Base-by-base conservation (phyloP, 768 basidiomycete species). In the Dioszegia hungarica region DNA sequence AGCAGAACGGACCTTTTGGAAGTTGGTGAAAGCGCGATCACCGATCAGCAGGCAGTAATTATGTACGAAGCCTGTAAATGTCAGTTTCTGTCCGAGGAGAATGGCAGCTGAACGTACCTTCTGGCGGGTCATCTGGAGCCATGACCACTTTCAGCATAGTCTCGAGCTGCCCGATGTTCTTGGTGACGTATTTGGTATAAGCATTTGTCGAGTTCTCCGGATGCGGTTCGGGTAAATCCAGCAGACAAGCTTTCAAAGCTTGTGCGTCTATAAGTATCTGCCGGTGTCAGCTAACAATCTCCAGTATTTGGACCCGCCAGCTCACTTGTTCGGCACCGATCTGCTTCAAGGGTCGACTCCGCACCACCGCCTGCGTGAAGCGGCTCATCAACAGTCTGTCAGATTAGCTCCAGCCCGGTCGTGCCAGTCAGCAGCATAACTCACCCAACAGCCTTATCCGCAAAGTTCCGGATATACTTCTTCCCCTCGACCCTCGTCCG, bases 21-120 rank as follows among this genome's bases (percentile, higher is more conserved):
- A 99, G 77, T 98, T 98, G 28, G 87, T 87, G 76, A 93, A 93
- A 1, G 92, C 93, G 5, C 88, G 86, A 76, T 97, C 94, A 22
- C 90, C 90, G 60, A 99, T 89, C 55, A 97, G 81, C 24, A 97
- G 81, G 8, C 90, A 92, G 71, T 98, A 99, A 70, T 97, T 97
- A 54, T 92, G 81, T 59, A 98, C 89, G 70, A 99, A 98, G 2
- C 88, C 70, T 74, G 94, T n/a, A 91, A 1, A 27, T 28, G 25
- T 51, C 34, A 51, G 47, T 22, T 24, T 6, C 3, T 2, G 17
- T 20, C 15, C 27, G 17, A 8, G 6, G 39, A 50, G 0, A 58
- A n/a, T 29, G 55, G 8, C 24, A 53, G 41, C 38, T 38, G 2
- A 3, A 57, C 41, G 37, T 24, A 39, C n/a, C 38, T 33, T 45